Evolutionary conservation across 1,284 basidiomycete species (phyloP).

Genomic region (Cutaneotrichosporon arboriforme): DNA sequence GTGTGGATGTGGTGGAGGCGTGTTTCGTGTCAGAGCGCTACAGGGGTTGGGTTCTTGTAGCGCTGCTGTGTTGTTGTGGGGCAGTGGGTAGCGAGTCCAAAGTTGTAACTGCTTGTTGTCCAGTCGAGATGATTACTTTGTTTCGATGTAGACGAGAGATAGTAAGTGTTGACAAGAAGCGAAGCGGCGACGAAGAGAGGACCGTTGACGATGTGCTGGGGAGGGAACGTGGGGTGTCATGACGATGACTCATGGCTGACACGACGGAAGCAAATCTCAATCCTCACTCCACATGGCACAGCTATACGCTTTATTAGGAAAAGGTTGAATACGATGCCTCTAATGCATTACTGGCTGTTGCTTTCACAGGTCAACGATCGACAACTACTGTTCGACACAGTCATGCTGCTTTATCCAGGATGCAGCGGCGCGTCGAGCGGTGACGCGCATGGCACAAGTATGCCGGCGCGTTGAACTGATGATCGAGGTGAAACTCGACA

Average conservation of each 20-base stretch:
- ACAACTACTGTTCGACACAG: no score
- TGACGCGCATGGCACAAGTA: no score
- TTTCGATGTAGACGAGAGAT: not conserved
- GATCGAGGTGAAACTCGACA: no score
- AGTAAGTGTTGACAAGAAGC: not conserved
- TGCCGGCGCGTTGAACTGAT: no score
- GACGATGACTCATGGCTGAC: conserved; percentile 3
- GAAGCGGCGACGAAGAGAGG: not conserved
- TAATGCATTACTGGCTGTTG: no score
- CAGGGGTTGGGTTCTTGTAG: not conserved
- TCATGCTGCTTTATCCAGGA: no score
- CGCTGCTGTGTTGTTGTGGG: not conserved
- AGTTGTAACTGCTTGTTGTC: not conserved
- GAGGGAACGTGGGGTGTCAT: not conserved
- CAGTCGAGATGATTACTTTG: not conserved
- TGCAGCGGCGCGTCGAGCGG: no score
- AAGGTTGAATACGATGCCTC: no score
- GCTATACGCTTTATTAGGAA: not conserved
- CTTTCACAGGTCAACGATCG: no score
- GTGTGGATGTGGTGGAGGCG: not conserved
- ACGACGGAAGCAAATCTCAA: not conserved
- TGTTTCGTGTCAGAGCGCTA: not conserved
- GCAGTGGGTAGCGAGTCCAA: not conserved
- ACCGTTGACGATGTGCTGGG: not conserved
- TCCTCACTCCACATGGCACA: no score